Evolutionary conservation across 345 rosid genomes (phyloP).

Genomic region (Rhodamnia rubescens): DNA sequence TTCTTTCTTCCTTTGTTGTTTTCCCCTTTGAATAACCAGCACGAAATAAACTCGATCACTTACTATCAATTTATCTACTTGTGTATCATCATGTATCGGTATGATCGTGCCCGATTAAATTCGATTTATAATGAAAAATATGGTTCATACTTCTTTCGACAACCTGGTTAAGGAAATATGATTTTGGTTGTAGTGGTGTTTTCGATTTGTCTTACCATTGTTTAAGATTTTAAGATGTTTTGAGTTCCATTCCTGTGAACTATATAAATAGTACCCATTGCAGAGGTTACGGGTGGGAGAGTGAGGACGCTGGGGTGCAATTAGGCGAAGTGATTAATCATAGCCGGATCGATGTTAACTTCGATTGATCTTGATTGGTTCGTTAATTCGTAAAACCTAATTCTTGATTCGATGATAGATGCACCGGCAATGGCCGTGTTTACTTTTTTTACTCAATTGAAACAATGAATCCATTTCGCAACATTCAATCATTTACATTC

Average conservation of each 20-base stretch:
- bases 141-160: rapidly evolving
- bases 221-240: neutral
- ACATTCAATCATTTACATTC: neutral
- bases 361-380: neutral
- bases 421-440: neutral
- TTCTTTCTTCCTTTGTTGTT: neutral
- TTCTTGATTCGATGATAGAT: neutral
- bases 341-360: neutral
- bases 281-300: neutral
- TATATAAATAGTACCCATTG: neutral
- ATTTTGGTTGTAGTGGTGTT: rapidly evolving
- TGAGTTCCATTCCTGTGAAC: rapidly evolving
- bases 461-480: neutral
- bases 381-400: neutral
- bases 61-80: neutral
- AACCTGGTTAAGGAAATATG: rapidly evolving
- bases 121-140: neutral
- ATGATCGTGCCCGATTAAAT: neutral
- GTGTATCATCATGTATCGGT: neutral
- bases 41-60: neutral
- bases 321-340: neutral
- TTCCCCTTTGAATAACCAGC: neutral
- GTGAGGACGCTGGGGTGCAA: neutral
- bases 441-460: neutral
- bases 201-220: rapidly evolving